Evolutionary conservation across 192 early-diverging fungal species (phyloP), one percentile per base, ranked within the genome.

Genomic region (Podila minutissima): DNA sequence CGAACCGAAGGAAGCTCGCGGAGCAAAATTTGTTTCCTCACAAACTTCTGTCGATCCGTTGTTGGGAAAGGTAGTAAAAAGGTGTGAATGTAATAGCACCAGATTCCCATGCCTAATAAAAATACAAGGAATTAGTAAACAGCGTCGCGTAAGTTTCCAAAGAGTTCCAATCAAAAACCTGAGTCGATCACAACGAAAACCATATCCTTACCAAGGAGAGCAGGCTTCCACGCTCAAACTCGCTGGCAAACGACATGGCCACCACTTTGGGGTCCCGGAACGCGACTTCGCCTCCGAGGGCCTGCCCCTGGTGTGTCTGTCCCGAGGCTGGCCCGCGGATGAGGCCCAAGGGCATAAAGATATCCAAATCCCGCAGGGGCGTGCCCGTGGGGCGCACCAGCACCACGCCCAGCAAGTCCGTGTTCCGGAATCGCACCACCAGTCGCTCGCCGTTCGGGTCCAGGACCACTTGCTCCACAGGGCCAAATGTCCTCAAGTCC

Each of bases 361-460:
- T 74, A n/a, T 83, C 79, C n/a, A 71, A 50, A 28, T 76, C 71
- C 13, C 77, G 57, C 5, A 74, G 50, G 46, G 85, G 72, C 2
- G 71, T 33, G 1, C 83, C 71, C 2, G 77, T 72, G 2, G 67
- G 58, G 37, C 66, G 62, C 1, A 90, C 57, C 17, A 67, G 17
- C 24, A 89, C 85, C 0, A 90, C 66, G 0, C 83, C 86, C 22
- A 90, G 22, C 22, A 89, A 62, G 19, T 88, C 81, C 3, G 79
- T 75, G 50, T 88, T 61, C 33, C 86, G 84, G 75, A 88, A 91
- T 11, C 71, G 59, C 29, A 92, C 83, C 5, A 86, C 85, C 33
- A 92, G 49, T 32, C 91, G 75, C 22, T 86, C 81, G 6, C 90
- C 90, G 41, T 75, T 81, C 13, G 83, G 84, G 58, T 92, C 91